Base-by-base conservation (phyloP, 2,329 filamentous ascomycete genomes). In the Penicillium psychrosexuale region DNA sequence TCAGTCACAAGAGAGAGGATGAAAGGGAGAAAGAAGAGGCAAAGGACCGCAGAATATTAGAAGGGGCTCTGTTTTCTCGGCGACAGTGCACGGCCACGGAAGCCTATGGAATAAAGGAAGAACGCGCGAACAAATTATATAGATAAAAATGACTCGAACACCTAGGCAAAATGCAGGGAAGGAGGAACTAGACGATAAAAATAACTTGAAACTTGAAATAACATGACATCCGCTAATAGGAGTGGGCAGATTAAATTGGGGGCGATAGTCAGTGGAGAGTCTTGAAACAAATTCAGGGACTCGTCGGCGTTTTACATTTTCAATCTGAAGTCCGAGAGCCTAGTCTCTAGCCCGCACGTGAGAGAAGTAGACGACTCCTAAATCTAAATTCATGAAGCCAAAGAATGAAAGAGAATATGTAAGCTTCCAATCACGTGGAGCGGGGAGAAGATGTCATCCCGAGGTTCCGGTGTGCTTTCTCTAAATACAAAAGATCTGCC, bases 231-330 rank as follows among this genome's bases (percentile, higher is more conserved):
- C 51, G 53, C 45, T 47, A 50, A 44, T 37, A 27, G 36, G 44
- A 59, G 49, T 57, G 48, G 57, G 39, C 40, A 57, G 58, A 58
- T 63, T 59, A 62, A 61, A 59, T 53, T 57, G 61, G 62, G 62
- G 62, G 61, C 53, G 48, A 61, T 58, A 39, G 19, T 53, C 24
- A 56, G 61, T 64, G 62, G 62, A 59, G 62, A 56, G 47, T 31
- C 33, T 49, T 54, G 50, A 52, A 57, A 56, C 54, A 48, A 48
- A 27, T 51, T 50, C 39, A 56, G 49, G 58, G 56, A 53, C 44
- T 45, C 22, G 4, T 22, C 54, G 52, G 42, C 45, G 42, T 50
- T 49, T 51, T 51, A 39, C 28, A 13, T 48, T 50, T 47, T 49
- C 27, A 43, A 24, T 27, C 24, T 27, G 39, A 19, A 40, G 33